A percentile compares a stretch with the other conserved stretches of the same genome.
Conservation (phyloP, 1,284 basidiomycete species). For the Dichomitus squalens region DNA sequence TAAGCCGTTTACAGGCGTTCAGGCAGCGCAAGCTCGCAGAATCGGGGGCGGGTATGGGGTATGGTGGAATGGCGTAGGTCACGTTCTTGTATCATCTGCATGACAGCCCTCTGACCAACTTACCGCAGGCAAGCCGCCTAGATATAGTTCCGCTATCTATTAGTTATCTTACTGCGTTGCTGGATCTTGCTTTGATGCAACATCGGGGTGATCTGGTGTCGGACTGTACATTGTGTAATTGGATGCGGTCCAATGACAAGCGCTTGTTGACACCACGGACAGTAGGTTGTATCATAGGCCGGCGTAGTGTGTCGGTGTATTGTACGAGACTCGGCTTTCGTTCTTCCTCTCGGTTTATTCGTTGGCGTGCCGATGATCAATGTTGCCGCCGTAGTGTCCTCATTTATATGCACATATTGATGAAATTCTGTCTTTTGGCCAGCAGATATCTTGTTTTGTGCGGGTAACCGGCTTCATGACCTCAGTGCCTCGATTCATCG, state of each 20-base stretch:
- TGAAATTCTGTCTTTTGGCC: background rate
- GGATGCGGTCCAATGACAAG: conserved; percentile 23
- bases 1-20: conserved; percentile 56
- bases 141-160: conserved; percentile 15
- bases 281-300: conserved; percentile 18
- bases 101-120: background rate
- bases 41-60: conserved; percentile 58
- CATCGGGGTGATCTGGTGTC: conserved; percentile 15
- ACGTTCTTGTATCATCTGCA: background rate
- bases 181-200: conserved; percentile 7
- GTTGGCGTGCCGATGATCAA: background rate
- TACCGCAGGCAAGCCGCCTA: conserved; percentile 27
- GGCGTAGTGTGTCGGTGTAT: conserved; percentile 9
- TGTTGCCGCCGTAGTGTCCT: background rate
- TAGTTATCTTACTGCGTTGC: conserved; percentile 14
- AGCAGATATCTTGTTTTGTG: background rate
- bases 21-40: conserved; percentile 74
- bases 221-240: conserved; percentile 21
- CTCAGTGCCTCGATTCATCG: no score
- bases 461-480: background rate
- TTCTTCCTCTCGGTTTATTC: background rate
- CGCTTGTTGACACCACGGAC: conserved; percentile 16
- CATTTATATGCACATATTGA: background rate
- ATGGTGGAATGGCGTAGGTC: conserved; percentile 60
- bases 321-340: conserved; percentile 3